These are phyloP conservation scores for Paramecium tetraurelia DNA, from an alignment of 73 alveolate genomes.

Conservation along the genomic window DNA sequence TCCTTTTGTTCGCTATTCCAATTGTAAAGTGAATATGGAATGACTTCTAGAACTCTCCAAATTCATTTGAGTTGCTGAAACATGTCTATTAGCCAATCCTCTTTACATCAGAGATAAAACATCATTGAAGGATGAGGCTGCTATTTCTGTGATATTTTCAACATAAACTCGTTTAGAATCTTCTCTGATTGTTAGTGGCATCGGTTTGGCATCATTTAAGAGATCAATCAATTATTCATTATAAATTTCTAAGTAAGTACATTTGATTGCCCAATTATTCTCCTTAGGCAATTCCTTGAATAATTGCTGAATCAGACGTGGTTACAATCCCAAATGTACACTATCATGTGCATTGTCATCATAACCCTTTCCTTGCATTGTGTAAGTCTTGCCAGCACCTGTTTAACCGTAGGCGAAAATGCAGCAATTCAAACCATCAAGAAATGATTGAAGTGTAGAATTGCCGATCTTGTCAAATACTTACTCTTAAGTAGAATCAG, in stretches of 20 bases:
- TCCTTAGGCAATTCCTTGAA: constrained; percentile 60
- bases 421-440: constrained; percentile 94
- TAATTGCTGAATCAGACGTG: constrained; percentile 75
- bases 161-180: constrained; percentile 83
- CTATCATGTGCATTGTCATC: background rate
- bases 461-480: constrained; percentile 43
- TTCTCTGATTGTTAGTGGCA: constrained; percentile 59
- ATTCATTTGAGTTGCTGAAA: constrained; percentile 88
- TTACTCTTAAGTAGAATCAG: constrained; percentile 24
- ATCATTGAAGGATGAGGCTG: constrained; percentile 67
- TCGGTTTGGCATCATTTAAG: background rate
- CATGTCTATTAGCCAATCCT: constrained; percentile 86
- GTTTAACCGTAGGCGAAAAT: constrained; percentile 98
- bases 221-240: constrained; percentile 75
- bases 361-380: constrained; percentile 85
- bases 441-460: constrained; percentile 70
- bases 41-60: constrained; percentile 87
- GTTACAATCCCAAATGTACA: constrained; percentile 73
- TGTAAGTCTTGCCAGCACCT: constrained; percentile 98
- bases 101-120: constrained; percentile 70
- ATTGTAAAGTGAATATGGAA: constrained; percentile 74
- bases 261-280: constrained; percentile 56
- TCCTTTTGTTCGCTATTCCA: constrained; percentile 41
- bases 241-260: constrained; percentile 78
- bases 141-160: constrained; percentile 82